Conservation (phyloP, 139 green algal species). For the Chlamydomonas urium region DNA sequence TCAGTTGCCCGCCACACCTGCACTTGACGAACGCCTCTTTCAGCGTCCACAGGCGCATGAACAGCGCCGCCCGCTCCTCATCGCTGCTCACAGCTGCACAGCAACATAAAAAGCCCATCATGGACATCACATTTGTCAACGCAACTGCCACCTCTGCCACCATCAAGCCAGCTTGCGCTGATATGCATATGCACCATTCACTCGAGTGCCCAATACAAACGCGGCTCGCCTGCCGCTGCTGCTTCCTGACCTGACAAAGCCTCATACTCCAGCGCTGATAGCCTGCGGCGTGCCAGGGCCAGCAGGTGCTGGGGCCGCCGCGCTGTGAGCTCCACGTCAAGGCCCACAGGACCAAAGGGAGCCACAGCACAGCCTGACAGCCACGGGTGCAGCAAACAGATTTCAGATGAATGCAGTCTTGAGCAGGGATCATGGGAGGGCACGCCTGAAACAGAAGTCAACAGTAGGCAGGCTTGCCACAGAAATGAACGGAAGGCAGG, state of each 20-base stretch:
- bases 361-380: constrained; percentile 41
- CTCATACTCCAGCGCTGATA: constrained; percentile 34
- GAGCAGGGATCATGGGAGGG: too few species aligned
- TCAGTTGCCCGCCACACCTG: too few species aligned
- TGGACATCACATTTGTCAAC: background rate
- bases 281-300: constrained; percentile 42
- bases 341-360: constrained; percentile 37
- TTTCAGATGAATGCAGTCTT: too few species aligned
- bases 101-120: background rate
- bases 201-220: background rate
- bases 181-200: background rate
- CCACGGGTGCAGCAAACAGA: too few species aligned
- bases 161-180: background rate
- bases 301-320: constrained; percentile 29
- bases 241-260: constrained; percentile 27
- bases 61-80: constrained; percentile 23
- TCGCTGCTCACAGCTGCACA: background rate
- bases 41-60: constrained; percentile 67
- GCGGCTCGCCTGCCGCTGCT: background rate
- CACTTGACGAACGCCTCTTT: constrained; percentile 77
- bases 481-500: too few species aligned
- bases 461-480: too few species aligned
- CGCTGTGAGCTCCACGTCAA: constrained; percentile 53
- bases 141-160: background rate
- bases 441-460: too few species aligned